These are phyloP conservation scores for Spiromastix sp. DNA, from an alignment of 2,329 filamentous ascomycete genomes.

Conservation along the genomic window DNA sequence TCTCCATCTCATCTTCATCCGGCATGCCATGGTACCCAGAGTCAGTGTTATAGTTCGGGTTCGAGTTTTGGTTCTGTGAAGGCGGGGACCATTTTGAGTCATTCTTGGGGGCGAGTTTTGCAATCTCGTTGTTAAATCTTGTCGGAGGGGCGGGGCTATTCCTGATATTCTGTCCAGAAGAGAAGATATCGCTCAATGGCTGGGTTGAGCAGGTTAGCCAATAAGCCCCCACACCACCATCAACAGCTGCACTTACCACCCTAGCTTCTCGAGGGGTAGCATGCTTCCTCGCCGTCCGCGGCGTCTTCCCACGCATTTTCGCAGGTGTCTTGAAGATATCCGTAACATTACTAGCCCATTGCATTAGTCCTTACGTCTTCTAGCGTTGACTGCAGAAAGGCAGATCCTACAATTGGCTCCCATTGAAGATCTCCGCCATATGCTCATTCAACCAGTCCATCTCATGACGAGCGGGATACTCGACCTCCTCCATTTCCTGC, in stretches of 20 bases:
- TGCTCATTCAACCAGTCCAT: conserved; percentile 98
- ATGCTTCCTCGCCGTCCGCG: conserved; percentile 33
- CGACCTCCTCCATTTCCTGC: conserved; percentile 84
- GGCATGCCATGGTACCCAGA: conserved; percentile 39
- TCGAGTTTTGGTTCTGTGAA: conserved; percentile 27
- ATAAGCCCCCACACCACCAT: background rate
- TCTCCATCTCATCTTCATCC: conserved; percentile 31
- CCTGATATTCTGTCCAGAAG: conserved; percentile 28
- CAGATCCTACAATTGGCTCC: conserved; percentile 75
- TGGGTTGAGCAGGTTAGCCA: conserved; percentile 12
- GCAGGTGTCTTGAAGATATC: conserved; percentile 76
- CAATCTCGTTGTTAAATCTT: conserved; percentile 25
- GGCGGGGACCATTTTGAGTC: conserved; percentile 13
- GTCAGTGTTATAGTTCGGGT: conserved; percentile 32
- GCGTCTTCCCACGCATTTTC: conserved; percentile 39
- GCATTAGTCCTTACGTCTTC: conserved; percentile 5
- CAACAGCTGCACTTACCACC: conserved; percentile 31
- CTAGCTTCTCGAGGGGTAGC: conserved; percentile 19
- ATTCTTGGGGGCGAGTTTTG: conserved; percentile 19
- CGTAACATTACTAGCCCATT: conserved; percentile 63
- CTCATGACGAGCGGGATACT: conserved; percentile 85
- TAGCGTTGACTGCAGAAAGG: conserved; percentile 1
- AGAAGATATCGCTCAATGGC: conserved; percentile 40
- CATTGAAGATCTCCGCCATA: conserved; percentile 87
- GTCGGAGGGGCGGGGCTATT: conserved; percentile 24